Base-by-base conservation (phyloP, 2,329 filamentous ascomycete genomes). In the Neonectria sp. region DNA sequence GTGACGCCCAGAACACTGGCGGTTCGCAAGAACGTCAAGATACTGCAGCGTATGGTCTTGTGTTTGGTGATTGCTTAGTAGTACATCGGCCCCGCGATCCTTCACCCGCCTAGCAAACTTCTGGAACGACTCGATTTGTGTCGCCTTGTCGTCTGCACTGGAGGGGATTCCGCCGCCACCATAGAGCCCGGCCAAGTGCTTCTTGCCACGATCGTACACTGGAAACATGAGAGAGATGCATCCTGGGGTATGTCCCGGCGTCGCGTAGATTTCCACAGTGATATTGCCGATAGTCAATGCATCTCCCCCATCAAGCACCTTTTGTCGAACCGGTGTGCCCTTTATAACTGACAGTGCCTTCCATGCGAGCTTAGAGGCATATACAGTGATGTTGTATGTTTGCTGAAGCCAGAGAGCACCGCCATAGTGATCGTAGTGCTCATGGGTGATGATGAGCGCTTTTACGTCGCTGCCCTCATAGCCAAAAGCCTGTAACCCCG, bases 381-480 rank as follows among this genome's bases (percentile, higher is more conserved):
- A 73, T 6, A 68, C 63, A 2, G 69, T 59, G 1, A 65, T 68
- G 2, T 59, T 52, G 29, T 69, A 76, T 2, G 58, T 74, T 9
- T 75, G 66, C 48, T 78, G 74, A 0, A 77, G 63, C 56, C 71
- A 78, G 6, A 65, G 51, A 0, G 65, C 75, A 2, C 76, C 75
- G 11, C 75, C 75, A 11, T 76, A 77, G 63, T 78, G 75, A 57
- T 77, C 76, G 17, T 60, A 70, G 52, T 78, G 75, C 67, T 77
- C 75, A 35, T 78, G 76, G 1, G 75, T 77, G 56, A 77, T 72
- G 63, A 77, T 53, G 1, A 78, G 55, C 9, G 70, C 73, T 51
- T 84, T 73, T 15, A 78, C 70, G 49, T 77, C 73, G 7, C n/a
- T 48, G 11, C 69, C 69, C 0, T 55, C 55, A 57, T 69, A 77